Percentiles rank a stretch among this genome's conserved stretches.
phyloP scores from a whole-genome alignment of 2,329 filamentous ascomycete species.

The Aspergillus caelatus region DNA sequence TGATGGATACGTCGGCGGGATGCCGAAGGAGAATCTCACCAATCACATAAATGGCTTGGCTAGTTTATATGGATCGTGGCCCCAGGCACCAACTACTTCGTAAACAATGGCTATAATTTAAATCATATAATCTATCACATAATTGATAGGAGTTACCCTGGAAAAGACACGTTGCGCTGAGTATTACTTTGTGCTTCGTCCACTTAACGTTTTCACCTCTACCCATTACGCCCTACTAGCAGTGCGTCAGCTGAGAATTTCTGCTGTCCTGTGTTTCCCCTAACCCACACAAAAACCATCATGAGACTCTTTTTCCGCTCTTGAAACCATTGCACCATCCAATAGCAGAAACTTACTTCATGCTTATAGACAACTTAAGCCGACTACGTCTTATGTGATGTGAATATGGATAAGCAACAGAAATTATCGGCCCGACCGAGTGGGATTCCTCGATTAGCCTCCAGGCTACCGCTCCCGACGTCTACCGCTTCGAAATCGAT shows the following conservation, averaged over 20 bases:
- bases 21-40: background rate
- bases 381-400: slow-evolving; percentile 1
- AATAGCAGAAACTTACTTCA: background rate
- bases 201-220: background rate
- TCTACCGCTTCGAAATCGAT: slow-evolving; percentile 44
- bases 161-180: slow-evolving; percentile 4
- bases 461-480: slow-evolving; percentile 56
- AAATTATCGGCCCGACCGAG: slow-evolving; percentile 35
- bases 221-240: background rate
- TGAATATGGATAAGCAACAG: slow-evolving; percentile 39
- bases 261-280: background rate
- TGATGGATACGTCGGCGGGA: background rate
- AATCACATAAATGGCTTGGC: background rate
- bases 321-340: background rate
- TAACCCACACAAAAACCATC: background rate
- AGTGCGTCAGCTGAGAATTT: background rate
- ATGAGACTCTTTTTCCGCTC: slow-evolving; percentile 8
- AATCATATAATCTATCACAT: background rate
- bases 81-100: background rate
- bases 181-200: background rate
- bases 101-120: slow-evolving; percentile 1
- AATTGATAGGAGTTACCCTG: background rate
- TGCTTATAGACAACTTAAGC: background rate
- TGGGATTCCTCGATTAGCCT: slow-evolving; percentile 54
- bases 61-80: background rate